Conservation (phyloP, 2,329 filamentous ascomycete genomes). For the Scleromitrula shiraiana region DNA sequence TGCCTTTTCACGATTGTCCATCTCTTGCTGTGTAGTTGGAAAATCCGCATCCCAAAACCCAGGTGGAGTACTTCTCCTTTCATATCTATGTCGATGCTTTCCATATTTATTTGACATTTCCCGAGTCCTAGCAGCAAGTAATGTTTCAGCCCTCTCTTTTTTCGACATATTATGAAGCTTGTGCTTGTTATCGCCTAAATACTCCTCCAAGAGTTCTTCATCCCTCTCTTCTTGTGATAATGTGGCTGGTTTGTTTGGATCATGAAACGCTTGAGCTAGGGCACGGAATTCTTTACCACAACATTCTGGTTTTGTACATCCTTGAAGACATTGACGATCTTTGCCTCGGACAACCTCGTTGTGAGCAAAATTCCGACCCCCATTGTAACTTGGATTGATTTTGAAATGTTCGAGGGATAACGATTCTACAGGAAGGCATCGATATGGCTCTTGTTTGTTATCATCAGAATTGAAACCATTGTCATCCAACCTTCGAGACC, state of each 20-base stretch:
- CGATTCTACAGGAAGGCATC: conserved; percentile 32
- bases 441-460: conserved; percentile 31
- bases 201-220: conserved; percentile 45
- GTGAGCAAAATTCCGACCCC: conserved; percentile 52
- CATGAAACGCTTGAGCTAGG: conserved; percentile 22
- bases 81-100: conserved; percentile 68
- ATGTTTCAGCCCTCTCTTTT: conserved; percentile 54
- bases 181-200: conserved; percentile 46
- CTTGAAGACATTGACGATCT: conserved; percentile 50
- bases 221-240: conserved; percentile 34
- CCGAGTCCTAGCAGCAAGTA: conserved; percentile 69
- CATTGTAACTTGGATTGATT: conserved; percentile 52
- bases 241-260: conserved; percentile 16
- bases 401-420: conserved; percentile 51
- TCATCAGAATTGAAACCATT: neutral
- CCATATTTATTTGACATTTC: conserved; percentile 68
- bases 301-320: conserved; percentile 50
- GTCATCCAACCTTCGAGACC: neutral
- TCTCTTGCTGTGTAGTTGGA: conserved; percentile 74
- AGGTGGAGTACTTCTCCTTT: conserved; percentile 65
- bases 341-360: conserved; percentile 51
- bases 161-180: conserved; percentile 51
- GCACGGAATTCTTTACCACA: conserved; percentile 36
- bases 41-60: conserved; percentile 92
- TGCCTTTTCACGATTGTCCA: conserved; percentile 57